Evolutionary conservation across 2,329 filamentous ascomycete genomes (phyloP), one percentile per base, ranked within the genome.

Genomic region (Arachnomyces sp.): DNA sequence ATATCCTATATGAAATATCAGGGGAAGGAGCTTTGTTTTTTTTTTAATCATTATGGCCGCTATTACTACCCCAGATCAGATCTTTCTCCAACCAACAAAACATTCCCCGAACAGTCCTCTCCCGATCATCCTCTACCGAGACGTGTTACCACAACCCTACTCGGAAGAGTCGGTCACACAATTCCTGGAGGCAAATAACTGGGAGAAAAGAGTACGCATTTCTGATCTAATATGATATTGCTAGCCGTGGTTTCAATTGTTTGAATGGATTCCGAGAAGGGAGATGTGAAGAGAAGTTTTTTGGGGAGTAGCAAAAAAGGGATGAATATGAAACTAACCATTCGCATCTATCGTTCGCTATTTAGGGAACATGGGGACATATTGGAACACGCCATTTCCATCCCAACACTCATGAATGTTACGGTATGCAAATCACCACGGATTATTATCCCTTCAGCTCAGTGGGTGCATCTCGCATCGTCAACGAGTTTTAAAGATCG

Each of bases 371-470:
- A 31, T 58, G 52, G 53, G 54, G 54, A 6, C 49, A 51, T 39
- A 55, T 55, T 17, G 42, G 31, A 7, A 46, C 39, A 11, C 44
- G 44, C 16, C 55, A 59, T 46, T 63, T 60, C 41, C 61, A 64
- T 46, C 55, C 55, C 16, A 60, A 63, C 15, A 59, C 58, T 2
- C 59, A 64, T 47, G 59, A 64, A 46, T 63, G 59, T 42, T 64
- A 64, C 43, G 60, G 59, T 56, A 47, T 44, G 31, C 31, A 31
- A 12, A 16, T 16, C n/a, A n/a, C n/a, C n/a, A n/a, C n/a, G n/a
- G n/a, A n/a, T n/a, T n/a, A 7, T 7, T 36, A 12, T 25, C 5
- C 8, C n/a, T 8, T n/a, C 28, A n/a, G 8, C n/a, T 30, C 28
- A 8, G 8, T 30, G 28, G 8, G 11, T 11, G 16, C n/a, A 14